Conservation (phyloP, 495 filamentous ascomycete genomes). For the Tuber borchii region DNA sequence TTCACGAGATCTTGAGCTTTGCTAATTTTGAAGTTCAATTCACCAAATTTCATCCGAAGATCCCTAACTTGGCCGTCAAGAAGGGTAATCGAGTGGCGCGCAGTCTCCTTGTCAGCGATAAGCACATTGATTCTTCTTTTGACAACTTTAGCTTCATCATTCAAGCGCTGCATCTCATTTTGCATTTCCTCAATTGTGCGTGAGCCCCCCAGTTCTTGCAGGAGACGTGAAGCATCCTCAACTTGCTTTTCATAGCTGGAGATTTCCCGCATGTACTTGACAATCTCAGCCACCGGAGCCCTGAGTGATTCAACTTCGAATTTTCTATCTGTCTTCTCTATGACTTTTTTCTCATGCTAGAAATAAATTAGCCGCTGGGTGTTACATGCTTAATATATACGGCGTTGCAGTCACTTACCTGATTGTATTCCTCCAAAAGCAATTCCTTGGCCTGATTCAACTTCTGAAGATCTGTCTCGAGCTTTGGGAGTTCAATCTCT, state of each 20-base stretch:
- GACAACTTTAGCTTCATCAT: constrained; percentile 59
- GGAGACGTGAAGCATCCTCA: constrained; percentile 60
- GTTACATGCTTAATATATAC: not conserved
- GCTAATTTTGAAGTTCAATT: constrained; percentile 65
- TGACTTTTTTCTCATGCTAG: constrained; percentile 47
- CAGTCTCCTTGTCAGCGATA: constrained; percentile 61
- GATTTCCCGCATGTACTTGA: constrained; percentile 64
- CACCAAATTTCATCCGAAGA: constrained; percentile 60
- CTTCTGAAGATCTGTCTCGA: constrained; percentile 57
- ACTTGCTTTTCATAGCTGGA: constrained; percentile 62
- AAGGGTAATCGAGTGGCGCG: constrained; percentile 57
- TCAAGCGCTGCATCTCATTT: constrained; percentile 59
- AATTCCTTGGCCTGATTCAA: constrained; percentile 57
- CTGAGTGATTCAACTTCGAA: constrained; percentile 67
- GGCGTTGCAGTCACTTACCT: constrained; percentile 25
- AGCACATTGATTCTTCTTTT: constrained; percentile 60
- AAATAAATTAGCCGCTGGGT: constrained; percentile 6
- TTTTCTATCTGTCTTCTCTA: constrained; percentile 57
- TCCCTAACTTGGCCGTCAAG: constrained; percentile 69
- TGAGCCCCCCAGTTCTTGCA: constrained; percentile 56
- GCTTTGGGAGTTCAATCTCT: constrained; percentile 61
- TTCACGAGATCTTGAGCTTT: constrained; percentile 61
- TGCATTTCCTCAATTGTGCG: constrained; percentile 78
- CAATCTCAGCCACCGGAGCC: constrained; percentile 69
- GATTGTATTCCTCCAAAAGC: constrained; percentile 68